Base-by-base conservation (phyloP, 1,284 basidiomycete genomes). In the Grifola frondosa region DNA sequence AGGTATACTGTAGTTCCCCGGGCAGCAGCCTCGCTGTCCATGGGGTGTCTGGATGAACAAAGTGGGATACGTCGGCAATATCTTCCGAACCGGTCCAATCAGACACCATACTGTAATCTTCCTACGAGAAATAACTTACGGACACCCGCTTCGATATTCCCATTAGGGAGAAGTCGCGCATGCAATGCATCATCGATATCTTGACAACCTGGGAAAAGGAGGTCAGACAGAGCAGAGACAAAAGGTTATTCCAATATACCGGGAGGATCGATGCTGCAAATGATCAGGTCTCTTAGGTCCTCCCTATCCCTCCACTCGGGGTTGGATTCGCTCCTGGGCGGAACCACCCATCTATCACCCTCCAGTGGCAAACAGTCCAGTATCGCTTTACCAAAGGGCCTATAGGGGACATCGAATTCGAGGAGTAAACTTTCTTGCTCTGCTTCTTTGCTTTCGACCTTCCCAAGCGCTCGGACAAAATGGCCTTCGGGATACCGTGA, bases 151-250 rank as follows among this genome's bases (percentile, higher is more conserved):
- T 99, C 91, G 49, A 98, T 91, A 64, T 97, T 95, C 3, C 96
- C 96, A 59, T 97, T 97, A 0, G 92, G 84, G 21, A 99, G 71
- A 35, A 67, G 74, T 40, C 88, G 79, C 8, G 97, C 97, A 66
- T 99, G 97, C n/a, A 99, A 70, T 0, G 97, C 97, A 65, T 99
- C 97, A 62, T 99, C 97, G 31, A 99, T 99, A 68, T 99, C 97
- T 62, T 97, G 93, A 67, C 97, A 99, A 28, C 85, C 94, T 88
- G 37, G 24, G 43, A 30, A 24, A 11, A 16, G 21, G 33, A 36
- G 29, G 37, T 37, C 36, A 47, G 16, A 23, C 17, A 19, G 25
- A 40, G 21, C 19, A 22, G 19, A 34, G 31, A n/a, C n/a, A n/a
- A n/a, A n/a, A n/a, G n/a, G 21, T 20, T 22, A 21, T 32, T 29